These are phyloP conservation scores for Tolypocladium ophioglossoides DNA, from an alignment of 2,329 filamentous ascomycete species.

Conservation along the genomic window DNA sequence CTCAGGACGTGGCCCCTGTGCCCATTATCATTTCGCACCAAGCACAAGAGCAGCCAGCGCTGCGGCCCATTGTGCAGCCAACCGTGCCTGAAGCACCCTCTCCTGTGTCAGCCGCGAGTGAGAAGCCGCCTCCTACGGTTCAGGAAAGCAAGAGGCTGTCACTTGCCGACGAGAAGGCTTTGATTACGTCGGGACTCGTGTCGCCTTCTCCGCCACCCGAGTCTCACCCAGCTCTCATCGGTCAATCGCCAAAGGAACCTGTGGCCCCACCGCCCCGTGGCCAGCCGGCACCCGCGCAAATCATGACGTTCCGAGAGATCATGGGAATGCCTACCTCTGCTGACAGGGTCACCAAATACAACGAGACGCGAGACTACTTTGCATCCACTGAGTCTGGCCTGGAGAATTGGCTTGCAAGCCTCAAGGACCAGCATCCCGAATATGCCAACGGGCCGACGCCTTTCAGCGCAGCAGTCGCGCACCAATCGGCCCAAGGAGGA, in stretches of 20 bases:
- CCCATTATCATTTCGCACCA: conserved; percentile 6
- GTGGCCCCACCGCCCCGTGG: background rate
- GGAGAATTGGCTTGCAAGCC: conserved; percentile 40
- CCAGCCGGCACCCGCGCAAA: conserved; percentile 12
- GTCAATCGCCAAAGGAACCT: conserved; percentile 6
- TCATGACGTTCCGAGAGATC: conserved; percentile 65
- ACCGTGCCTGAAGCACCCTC: conserved; percentile 29
- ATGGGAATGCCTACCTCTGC: conserved; percentile 52
- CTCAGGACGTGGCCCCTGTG: background rate
- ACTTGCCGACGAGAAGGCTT: conserved; percentile 33
- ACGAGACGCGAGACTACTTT: conserved; percentile 61
- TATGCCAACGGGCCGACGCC: conserved; percentile 28
- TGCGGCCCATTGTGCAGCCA: background rate
- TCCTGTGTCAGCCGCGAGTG: conserved; percentile 28
- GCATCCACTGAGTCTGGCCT: conserved; percentile 66
- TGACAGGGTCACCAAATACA: conserved; percentile 65
- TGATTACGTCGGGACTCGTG: conserved; percentile 21
- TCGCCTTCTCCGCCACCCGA: conserved; percentile 26
- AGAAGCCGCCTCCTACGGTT: conserved; percentile 13
- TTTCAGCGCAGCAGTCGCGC: conserved; percentile 12
- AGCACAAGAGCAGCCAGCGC: background rate
- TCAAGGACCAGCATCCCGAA: conserved; percentile 37
- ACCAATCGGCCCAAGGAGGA: conserved; percentile 7
- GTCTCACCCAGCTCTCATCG: conserved; percentile 23
- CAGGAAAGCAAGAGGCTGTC: conserved; percentile 22